Base-by-base conservation (phyloP, 495 filamentous ascomycete species). In the Aspergillus leporis region DNA sequence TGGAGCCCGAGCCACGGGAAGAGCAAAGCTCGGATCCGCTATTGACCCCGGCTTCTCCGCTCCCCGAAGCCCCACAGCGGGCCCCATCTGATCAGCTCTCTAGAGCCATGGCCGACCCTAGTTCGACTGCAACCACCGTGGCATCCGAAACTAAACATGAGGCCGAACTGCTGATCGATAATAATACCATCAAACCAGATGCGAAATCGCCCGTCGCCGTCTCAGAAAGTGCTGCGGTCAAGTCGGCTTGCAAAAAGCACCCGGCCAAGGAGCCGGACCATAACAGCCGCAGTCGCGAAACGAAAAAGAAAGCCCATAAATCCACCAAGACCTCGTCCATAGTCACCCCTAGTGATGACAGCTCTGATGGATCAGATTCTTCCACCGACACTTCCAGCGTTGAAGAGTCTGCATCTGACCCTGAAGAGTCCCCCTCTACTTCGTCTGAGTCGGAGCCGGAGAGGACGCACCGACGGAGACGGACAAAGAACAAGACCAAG, bases 401-500 rank as follows among this genome's bases (percentile, higher is more conserved):
- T 19, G 64, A 61, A 31, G 71, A 72, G 18, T 69, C 70, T 8
- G 62, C 65, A 0, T 66, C 65, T 0, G 64, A 65, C 16, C 53
- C 66, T 22, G 67, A 67, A 23, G 69, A 68, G 6, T 71, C 71
- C 10, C 62, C 70, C 10, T 72, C 70, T 1, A 58, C 58, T 5
- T 61, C 64, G 2, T 72, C 67, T n/a, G 75, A 79, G 21, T 71
- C 73, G 6, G 71, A 74, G 47, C 48, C 53, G 5, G 76, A 75
- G 7, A 60, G 61, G 18, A 66, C 66, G 54, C 65, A 63, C 9
- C 62, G 71, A 51, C 70, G 72, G 9, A 54, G 65, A n/a, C 61
- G 64, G 55, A 67, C 74, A 25, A 85, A 84, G 65, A 71, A 68
- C 60, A 81, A 81, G 25, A 69, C 78, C 5, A 79, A 76, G 55